Evolutionary conservation across 108 stramenopile genomes (phyloP), one percentile per base, ranked within the genome.

Genomic region (Cyclotella sp.): DNA sequence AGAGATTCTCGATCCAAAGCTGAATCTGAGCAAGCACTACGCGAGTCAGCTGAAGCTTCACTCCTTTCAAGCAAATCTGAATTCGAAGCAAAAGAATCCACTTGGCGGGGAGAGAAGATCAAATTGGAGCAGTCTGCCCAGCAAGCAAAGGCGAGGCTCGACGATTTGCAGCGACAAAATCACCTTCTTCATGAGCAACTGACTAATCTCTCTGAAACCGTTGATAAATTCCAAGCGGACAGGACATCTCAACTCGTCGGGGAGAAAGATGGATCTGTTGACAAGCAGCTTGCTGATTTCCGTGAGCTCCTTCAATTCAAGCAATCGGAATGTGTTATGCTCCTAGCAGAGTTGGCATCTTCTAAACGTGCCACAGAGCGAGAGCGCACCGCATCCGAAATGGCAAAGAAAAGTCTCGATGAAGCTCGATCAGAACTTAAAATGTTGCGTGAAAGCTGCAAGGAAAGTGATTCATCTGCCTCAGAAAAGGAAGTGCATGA

Each of bases 261-360:
- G 26, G 73, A 70, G 1, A 76, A 77, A 21, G 63, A 71, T 21
- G 34, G 27, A 18, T 61, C 58, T 41, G 30, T 46, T 14, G 76
- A 77, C n/a, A 91, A 89, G 61, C 70, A 83, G 43, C 46, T 94
- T 34, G 69, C 83, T 27, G 93, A 94, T 70, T 74, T 92, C 21
- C 87, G 96, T 6, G 90, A 97, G 74, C 64, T 95, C 0, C 84
- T 97, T 51, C 85, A 80, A 27, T 95, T 89, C 83, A 80, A 93
- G 63, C 89, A 92, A 46, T 83, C 92, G 11, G 96, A 97, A 42
- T 89, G 90, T 62, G 83, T 92, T 39, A 77, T 91, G 78, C 76
- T 90, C 14, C 84, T 95, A 60, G 86, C 84, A 11, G 86, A 95
- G 64, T 70, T 97, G 7, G 91, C 94, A 63, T 84, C 92, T 19